Evolutionary conservation across 306 rosid genomes (phyloP).

Genomic region (Quercus aquifolioides): DNA sequence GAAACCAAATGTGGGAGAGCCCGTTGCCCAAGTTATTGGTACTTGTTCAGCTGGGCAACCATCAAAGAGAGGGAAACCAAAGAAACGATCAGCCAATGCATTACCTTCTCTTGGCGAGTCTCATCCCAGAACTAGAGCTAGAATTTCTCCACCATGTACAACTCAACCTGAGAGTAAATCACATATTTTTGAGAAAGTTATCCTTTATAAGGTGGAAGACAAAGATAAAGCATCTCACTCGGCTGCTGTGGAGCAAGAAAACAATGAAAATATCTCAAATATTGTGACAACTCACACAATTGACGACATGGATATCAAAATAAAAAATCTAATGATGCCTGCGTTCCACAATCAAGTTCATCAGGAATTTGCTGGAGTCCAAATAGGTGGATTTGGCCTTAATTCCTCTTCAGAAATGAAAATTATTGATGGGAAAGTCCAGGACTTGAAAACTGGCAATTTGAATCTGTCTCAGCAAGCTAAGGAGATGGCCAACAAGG

Average conservation of each 20-base stretch:
- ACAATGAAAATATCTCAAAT: slow-evolving; percentile 14
- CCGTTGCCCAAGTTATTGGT: slow-evolving; percentile 21
- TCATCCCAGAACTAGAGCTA: slow-evolving; percentile 19
- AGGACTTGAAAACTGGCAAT: slow-evolving; percentile 2
- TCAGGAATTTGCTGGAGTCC: slow-evolving; percentile 20
- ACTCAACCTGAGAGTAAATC: slow-evolving; percentile 19
- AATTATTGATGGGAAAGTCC: slow-evolving; percentile 12
- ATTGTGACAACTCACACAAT: neutral
- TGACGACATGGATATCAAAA: slow-evolving; percentile 8
- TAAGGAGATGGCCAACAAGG: slow-evolving; percentile 3
- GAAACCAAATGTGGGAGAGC: slow-evolving; percentile 31
- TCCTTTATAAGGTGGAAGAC: slow-evolving; percentile 29
- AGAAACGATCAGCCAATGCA: slow-evolving; percentile 24
- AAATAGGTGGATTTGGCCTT: slow-evolving; percentile 17
- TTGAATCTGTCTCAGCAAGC: slow-evolving; percentile 15
- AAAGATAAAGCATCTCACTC: slow-evolving; percentile 10
- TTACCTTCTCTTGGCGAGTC: slow-evolving; percentile 13
- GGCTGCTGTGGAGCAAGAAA: slow-evolving; percentile 10
- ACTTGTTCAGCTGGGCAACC: slow-evolving; percentile 21
- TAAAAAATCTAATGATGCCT: slow-evolving; percentile 21
- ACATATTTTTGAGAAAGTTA: slow-evolving; percentile 37
- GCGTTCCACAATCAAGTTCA: slow-evolving; percentile 21
- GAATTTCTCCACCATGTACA: slow-evolving; percentile 20
- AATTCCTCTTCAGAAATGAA: slow-evolving; percentile 12
- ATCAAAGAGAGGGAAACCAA: slow-evolving; percentile 50